Evolutionary conservation across 352 stramenopile genomes (phyloP).

Genomic region (Globisporangium megalacanthum): DNA sequence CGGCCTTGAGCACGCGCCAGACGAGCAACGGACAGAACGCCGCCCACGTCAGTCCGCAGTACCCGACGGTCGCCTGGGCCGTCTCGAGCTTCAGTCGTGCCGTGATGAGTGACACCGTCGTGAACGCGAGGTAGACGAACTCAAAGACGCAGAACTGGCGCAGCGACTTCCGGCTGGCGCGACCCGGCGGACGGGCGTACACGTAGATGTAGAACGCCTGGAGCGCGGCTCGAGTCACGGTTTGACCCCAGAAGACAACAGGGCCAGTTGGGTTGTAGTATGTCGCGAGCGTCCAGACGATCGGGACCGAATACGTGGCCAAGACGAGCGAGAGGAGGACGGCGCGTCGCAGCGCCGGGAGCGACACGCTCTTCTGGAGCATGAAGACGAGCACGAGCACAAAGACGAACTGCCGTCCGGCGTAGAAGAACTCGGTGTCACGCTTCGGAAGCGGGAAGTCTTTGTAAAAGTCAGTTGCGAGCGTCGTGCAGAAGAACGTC

Average conservation of each 20-base stretch:
- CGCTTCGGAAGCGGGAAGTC: background rate
- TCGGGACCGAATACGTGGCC: too few relatives aligned
- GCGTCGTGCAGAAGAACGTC: too few relatives aligned
- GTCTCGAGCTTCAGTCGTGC: background rate
- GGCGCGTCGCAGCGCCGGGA: constrained; percentile 27
- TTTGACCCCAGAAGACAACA: too few relatives aligned
- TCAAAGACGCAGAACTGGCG: too few relatives aligned
- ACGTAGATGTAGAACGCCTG: too few relatives aligned
- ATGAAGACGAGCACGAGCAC: constrained; percentile 26
- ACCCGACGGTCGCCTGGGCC: constrained; percentile 9
- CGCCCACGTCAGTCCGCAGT: constrained; percentile 29
- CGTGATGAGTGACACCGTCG: background rate
- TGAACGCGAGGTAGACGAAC: too few relatives aligned
- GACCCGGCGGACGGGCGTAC: too few relatives aligned
- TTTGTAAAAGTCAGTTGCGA: constrained; percentile 2
- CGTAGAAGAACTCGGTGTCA: too few relatives aligned
- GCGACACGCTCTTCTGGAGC: too few relatives aligned
- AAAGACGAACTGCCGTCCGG: constrained; percentile 39
- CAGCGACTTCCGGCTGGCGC: too few relatives aligned
- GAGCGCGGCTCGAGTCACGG: background rate
- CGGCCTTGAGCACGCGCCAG: constrained; percentile 49
- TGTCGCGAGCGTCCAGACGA: too few relatives aligned
- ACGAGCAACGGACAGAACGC: constrained; percentile 31
- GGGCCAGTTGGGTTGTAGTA: too few relatives aligned
- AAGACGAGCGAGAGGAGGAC: constrained; percentile 25